Conservation (phyloP, 352 stramenopile species). For the Globisporangium splendens region DNA sequence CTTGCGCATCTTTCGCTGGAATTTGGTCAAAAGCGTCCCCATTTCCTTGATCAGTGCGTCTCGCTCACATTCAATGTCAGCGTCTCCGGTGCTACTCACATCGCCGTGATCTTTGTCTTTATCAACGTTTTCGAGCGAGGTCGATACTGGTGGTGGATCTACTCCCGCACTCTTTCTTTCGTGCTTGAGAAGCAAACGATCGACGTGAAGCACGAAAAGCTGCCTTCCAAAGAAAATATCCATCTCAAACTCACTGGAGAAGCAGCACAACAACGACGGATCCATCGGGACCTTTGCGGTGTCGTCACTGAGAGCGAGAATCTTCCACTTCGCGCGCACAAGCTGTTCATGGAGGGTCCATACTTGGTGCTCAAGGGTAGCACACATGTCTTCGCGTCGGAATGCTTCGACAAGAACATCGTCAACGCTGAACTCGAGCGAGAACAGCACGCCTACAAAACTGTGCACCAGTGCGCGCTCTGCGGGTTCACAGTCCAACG, state of each 20-base stretch:
- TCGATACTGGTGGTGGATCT: conserved; percentile 4
- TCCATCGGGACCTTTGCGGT: not conserved
- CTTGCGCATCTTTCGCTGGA: conserved; percentile 52
- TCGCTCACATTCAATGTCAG: not conserved
- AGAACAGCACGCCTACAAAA: conserved; percentile 61
- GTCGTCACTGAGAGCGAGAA: conserved; percentile 2
- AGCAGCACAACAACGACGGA: conserved; percentile 38
- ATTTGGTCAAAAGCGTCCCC: conserved; percentile 18
- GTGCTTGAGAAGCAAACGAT: conserved; percentile 9
- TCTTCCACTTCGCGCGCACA: conserved; percentile 17
- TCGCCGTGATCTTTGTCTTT: too few relatives aligned
- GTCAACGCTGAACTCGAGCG: conserved; percentile 31
- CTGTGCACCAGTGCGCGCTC: conserved; percentile 45
- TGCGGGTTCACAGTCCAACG: conserved; percentile 40
- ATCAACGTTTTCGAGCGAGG: conserved; percentile 5
- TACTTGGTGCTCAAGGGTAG: conserved; percentile 27
- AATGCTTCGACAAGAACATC: conserved; percentile 33
- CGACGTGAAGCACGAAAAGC: conserved; percentile 35
- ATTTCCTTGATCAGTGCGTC: conserved; percentile 17
- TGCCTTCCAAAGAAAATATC: conserved; percentile 52
- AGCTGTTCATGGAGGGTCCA: conserved; percentile 30
- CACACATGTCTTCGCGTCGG: conserved; percentile 37
- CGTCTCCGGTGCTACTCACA: too few relatives aligned
- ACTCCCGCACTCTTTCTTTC: conserved; percentile 1
- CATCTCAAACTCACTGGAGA: conserved; percentile 28